A percentile compares a stretch with the other conserved stretches of the same genome.
phyloP scores from a whole-genome alignment of 2,329 filamentous ascomycete genomes.

The Cercospora canescens region DNA sequence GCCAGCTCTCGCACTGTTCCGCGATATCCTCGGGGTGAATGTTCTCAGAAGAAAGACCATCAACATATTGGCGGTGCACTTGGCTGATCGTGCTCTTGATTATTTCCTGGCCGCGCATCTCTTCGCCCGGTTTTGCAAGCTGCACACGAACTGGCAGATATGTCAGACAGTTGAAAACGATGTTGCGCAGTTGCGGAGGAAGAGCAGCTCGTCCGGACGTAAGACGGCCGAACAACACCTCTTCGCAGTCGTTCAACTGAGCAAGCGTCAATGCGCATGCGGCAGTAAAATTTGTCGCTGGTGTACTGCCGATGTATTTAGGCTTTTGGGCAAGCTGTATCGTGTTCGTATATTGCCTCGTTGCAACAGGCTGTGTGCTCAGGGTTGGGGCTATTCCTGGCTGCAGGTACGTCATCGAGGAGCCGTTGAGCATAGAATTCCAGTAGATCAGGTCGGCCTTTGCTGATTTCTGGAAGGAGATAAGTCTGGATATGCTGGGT shows the following conservation, averaged over 20 bases:
- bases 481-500: not conserved
- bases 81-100: not conserved
- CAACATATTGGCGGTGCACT: slow-evolving; percentile 2
- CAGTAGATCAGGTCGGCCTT: not conserved
- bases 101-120: not conserved
- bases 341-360: not conserved
- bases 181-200: not conserved
- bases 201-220: slow-evolving; percentile 9
- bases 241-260: not conserved
- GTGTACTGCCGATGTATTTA: not conserved
- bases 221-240: slow-evolving; percentile 11
- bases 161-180: slow-evolving; percentile 1
- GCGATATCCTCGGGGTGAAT: not conserved
- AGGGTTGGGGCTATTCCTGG: not conserved
- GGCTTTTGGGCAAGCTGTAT: not conserved
- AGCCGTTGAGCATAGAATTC: not conserved
- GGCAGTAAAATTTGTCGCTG: slow-evolving; percentile 4
- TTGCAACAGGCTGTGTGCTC: not conserved
- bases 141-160: not conserved
- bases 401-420: not conserved
- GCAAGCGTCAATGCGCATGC: slow-evolving; percentile 11
- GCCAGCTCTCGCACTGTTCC: not conserved
- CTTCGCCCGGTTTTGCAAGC: not conserved
- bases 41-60: not conserved
- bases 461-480: not conserved